Evolutionary conservation across 176 grass and related monocot species (phyloP), one percentile per base, ranked within the genome.

Genomic region (Aegilops bicornis): DNA sequence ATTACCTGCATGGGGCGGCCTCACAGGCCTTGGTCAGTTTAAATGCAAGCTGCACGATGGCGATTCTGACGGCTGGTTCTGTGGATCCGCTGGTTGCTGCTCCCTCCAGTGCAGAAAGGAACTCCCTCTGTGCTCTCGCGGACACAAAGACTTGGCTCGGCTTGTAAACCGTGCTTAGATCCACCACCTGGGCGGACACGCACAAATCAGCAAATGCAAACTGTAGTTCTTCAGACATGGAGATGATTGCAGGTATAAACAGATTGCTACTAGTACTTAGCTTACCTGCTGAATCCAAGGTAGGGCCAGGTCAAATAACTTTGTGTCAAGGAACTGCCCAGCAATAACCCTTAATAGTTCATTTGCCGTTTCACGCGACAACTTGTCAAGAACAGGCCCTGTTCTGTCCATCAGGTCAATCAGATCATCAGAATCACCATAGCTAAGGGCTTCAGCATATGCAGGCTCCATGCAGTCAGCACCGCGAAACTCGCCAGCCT

Each of bases 231-330:
- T 89, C 31, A 43, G 52, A 64, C 14, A 36, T 27, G 20, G 13
- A 29, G n/a, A 39, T 64, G 24, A 54, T 56, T 45, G 27, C n/a
- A 76, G 22, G 63, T 48, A 82, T 39, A 64, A 47, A 48, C 69
- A 69, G 7, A 87, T 61, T 52, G 71, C 17, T 12, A 63, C 10
- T 63, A 76, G 22, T 42, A 7, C 14, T 19, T 54, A 86, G 79
- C 39, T 85, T 76, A 92, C 97, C 73, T 99, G 94, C 87, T 96
- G 94, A 79, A 99, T 88, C 97, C 97, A 99, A 81, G 93, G 90
- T 45, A 96, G 73, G 8, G 80, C 78, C 73, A 86, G 61, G 76
- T 92, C 88, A 66, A 91, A 82, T 22, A 94, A 83, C 63, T 84
- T 94, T 76, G 90, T 76, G 85, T 91, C 92, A 47, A 91, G 83